Percentiles rank a stretch among this genome's conserved stretches.
phyloP scores from a whole-genome alignment of 2,329 filamentous ascomycete species.

The Magnaporthiopsis poae region DNA sequence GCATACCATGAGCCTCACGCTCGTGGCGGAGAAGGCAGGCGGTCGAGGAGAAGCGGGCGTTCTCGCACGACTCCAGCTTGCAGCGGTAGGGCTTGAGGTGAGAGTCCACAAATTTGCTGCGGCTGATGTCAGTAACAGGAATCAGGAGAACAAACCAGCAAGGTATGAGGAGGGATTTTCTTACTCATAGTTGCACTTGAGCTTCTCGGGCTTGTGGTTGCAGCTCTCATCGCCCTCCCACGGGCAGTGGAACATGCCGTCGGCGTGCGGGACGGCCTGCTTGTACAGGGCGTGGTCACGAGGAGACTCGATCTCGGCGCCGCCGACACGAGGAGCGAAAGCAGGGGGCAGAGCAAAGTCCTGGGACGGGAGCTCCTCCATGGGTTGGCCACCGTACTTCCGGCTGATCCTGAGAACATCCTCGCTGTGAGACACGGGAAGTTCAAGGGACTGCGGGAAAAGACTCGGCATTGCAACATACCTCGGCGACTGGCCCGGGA shows the following conservation, averaged over 20 bases:
- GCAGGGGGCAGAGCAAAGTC: conserved; percentile 30
- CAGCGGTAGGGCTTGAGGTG: conserved; percentile 94
- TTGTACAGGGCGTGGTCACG: conserved; percentile 64
- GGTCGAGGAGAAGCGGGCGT: conserved; percentile 85
- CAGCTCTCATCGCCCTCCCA: conserved; percentile 64
- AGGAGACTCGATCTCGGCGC: conserved; percentile 28
- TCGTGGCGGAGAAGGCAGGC: conserved; percentile 90
- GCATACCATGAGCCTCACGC: conserved; percentile 89
- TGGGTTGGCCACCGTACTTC: conserved; percentile 22
- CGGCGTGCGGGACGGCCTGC: conserved; percentile 49
- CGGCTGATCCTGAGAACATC: conserved; percentile 26
- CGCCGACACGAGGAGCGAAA: conserved; percentile 19
- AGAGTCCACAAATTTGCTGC: conserved; percentile 91
- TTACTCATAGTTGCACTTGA: conserved; percentile 99
- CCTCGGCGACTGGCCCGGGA: conserved; percentile 43
- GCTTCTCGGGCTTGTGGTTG: conserved; percentile 85
- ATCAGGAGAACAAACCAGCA: conserved; percentile 8
- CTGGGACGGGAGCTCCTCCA: conserved; percentile 16
- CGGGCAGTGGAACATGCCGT: conserved; percentile 89
- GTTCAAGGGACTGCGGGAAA: conserved; percentile 9
- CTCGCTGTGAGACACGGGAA: conserved; percentile 22
- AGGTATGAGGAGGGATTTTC: conserved; percentile 24
- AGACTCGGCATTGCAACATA: conserved; percentile 28
- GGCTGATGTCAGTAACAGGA: conserved; percentile 12
- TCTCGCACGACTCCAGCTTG: conserved; percentile 74